Evolutionary conservation across 208 protist species (phyloP).

Genomic region (Leishmania gerbilli): DNA sequence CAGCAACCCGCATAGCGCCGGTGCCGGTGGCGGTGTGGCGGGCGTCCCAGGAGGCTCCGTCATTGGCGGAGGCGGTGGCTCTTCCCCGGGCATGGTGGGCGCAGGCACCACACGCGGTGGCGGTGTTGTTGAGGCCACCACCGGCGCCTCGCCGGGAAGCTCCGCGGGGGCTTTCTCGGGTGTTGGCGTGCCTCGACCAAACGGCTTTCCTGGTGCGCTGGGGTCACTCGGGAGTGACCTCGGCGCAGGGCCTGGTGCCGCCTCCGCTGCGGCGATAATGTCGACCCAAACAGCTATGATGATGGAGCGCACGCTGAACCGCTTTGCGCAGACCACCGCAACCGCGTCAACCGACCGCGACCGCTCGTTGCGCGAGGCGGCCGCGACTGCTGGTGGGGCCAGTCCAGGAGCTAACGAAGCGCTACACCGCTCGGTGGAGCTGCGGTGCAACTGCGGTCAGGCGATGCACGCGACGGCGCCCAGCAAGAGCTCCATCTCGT

Average conservation of each 20-base stretch:
- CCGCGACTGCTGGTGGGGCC: background rate
- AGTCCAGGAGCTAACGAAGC: background rate
- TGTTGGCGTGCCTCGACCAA: background rate
- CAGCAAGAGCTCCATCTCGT: constrained; percentile 22
- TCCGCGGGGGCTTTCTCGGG: background rate
- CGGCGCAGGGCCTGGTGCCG: background rate
- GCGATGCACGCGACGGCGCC: constrained; percentile 55
- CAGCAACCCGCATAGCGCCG: background rate
- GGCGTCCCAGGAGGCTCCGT: constrained; percentile 1
- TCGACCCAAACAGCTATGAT: constrained; percentile 30
- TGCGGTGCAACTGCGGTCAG: constrained; percentile 80
- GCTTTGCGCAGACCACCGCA: constrained; percentile 24
- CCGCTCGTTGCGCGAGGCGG: constrained; percentile 20
- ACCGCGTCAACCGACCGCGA: constrained; percentile 9
- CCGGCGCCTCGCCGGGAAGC: background rate
- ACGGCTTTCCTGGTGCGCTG: constrained; percentile 9
- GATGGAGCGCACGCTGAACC: constrained; percentile 32
- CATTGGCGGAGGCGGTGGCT: constrained; percentile 3
- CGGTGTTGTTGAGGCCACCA: background rate
- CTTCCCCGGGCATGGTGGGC: background rate
- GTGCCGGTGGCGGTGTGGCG: background rate
- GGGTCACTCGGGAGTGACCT: constrained; percentile 10
- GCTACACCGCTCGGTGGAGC: constrained; percentile 42
- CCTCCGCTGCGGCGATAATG: constrained; percentile 28
- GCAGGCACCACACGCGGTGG: background rate